phyloP scores from a whole-genome alignment of 164 flowering plant genomes.

The Vitis riparia region DNA sequence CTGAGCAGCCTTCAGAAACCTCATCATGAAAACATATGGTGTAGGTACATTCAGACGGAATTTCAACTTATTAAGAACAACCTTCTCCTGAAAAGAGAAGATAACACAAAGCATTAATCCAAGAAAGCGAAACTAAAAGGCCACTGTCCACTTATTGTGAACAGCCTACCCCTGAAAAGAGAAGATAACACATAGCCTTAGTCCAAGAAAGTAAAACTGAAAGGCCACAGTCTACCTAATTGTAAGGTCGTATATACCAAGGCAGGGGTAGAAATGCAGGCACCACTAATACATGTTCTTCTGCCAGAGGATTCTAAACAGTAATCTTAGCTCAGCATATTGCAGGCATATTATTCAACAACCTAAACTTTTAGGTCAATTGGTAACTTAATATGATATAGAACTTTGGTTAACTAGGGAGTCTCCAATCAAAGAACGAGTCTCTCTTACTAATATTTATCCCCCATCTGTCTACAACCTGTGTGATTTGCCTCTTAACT shows the following conservation, averaged over 20 bases:
- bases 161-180: slow-evolving; percentile 70
- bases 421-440: no score
- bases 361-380: no score
- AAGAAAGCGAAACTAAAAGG: not conserved
- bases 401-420: no score
- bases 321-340: no score
- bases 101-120: not conserved
- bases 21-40: slow-evolving; percentile 81
- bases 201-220: not conserved
- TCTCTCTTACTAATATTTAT: no score
- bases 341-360: no score
- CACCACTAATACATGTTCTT: no score
- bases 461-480: no score
- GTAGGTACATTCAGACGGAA: slow-evolving; percentile 82
- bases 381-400: no score
- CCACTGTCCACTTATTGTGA: slow-evolving; percentile 49
- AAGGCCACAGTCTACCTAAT: slow-evolving; percentile 33
- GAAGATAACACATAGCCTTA: not conserved
- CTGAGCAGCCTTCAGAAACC: slow-evolving; percentile 90
- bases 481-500: no score
- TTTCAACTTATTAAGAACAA: slow-evolving; percentile 62
- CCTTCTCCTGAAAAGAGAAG: slow-evolving; percentile 64
- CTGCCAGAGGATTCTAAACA: no score
- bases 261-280: no score
- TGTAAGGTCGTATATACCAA: not conserved